phyloP scores from a whole-genome alignment of 192 early-diverging fungal species.

The Gaertneriomyces sp. region DNA sequence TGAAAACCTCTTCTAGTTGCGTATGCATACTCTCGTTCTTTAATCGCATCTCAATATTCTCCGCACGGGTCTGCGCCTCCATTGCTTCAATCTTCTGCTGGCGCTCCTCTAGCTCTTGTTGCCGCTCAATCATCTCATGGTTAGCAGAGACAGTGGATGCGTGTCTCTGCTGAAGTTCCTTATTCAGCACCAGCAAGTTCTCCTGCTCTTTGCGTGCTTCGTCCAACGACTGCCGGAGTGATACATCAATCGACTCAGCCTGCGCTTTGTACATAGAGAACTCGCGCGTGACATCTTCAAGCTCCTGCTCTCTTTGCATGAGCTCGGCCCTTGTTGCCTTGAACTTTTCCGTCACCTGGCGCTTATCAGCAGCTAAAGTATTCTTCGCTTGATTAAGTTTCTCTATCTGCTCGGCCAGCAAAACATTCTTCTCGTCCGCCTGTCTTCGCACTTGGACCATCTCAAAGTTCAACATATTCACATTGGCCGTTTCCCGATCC shows the following conservation, averaged over 20 bases:
- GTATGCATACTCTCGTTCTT: slow-evolving; percentile 25
- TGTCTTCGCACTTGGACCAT: slow-evolving; percentile 42
- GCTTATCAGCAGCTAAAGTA: slow-evolving; percentile 49
- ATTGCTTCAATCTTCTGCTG: slow-evolving; percentile 23
- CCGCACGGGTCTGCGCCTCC: not conserved
- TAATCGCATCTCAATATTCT: slow-evolving; percentile 1
- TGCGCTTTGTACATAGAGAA: slow-evolving; percentile 30
- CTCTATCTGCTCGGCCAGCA: slow-evolving; percentile 47
- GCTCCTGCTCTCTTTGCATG: slow-evolving; percentile 40
- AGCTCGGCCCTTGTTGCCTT: slow-evolving; percentile 40
- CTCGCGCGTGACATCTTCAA: slow-evolving; percentile 26
- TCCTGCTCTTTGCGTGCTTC: slow-evolving; percentile 22
- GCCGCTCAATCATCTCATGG: slow-evolving; percentile 25
- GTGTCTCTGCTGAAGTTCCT: slow-evolving; percentile 31
- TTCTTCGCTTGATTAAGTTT: slow-evolving; percentile 42
- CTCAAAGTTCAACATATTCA: slow-evolving; percentile 47
- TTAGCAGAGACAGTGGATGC: slow-evolving; percentile 27
- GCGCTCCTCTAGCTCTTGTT: slow-evolving; percentile 26
- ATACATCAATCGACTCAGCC: slow-evolving; percentile 21
- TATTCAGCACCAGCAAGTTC: slow-evolving; percentile 18
- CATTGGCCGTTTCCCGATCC: slow-evolving; percentile 47
- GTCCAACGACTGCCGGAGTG: slow-evolving; percentile 23
- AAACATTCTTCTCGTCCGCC: slow-evolving; percentile 41
- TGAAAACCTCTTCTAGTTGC: slow-evolving; percentile 11
- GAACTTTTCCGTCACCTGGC: slow-evolving; percentile 45